Conservation (phyloP, 202 grass and related monocot species). For the Cymbopogon flexuosus region DNA sequence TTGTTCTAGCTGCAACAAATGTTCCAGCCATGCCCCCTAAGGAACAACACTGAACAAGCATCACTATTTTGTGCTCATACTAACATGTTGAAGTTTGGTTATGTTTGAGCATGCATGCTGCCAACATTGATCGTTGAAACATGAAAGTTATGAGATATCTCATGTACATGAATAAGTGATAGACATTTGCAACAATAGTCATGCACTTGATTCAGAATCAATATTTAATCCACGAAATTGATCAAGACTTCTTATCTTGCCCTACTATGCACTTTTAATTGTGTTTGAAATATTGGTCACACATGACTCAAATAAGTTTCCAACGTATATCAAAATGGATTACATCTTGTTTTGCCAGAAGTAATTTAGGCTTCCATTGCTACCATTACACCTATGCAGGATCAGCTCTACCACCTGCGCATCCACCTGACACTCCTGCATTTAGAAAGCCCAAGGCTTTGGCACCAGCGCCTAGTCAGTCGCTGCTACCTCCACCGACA, state of each 20-base stretch:
- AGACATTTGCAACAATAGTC: neutral
- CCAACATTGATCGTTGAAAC: constrained; percentile 6
- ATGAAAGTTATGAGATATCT: constrained; percentile 12
- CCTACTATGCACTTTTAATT: constrained; percentile 5
- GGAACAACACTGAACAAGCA: constrained; percentile 32
- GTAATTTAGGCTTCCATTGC: constrained; percentile 9
- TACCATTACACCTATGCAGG: constrained; percentile 48
- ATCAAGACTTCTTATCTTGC: constrained; percentile 3
- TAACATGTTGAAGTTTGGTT: constrained; percentile 21
- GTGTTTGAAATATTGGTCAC: constrained; percentile 4
- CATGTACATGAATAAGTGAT: constrained; percentile 15
- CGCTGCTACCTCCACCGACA: constrained; percentile 53
- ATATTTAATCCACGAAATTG: constrained; percentile 26
- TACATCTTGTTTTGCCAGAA: constrained; percentile 4
- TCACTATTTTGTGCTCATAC: constrained; percentile 17
- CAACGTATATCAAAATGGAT: constrained; percentile 25
- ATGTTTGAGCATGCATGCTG: neutral
- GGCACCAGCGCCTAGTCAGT: constrained; percentile 43
- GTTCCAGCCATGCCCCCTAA: constrained; percentile 32
- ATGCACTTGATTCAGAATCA: constrained; percentile 28
- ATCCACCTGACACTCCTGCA: constrained; percentile 37
- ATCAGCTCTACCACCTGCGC: constrained; percentile 31
- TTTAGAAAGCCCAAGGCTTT: constrained; percentile 39
- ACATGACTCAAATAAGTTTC: constrained; percentile 27
- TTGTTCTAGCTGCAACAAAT: constrained; percentile 38